Base-by-base conservation (phyloP, 2,329 filamentous ascomycete species). In the Botrytis porri region DNA sequence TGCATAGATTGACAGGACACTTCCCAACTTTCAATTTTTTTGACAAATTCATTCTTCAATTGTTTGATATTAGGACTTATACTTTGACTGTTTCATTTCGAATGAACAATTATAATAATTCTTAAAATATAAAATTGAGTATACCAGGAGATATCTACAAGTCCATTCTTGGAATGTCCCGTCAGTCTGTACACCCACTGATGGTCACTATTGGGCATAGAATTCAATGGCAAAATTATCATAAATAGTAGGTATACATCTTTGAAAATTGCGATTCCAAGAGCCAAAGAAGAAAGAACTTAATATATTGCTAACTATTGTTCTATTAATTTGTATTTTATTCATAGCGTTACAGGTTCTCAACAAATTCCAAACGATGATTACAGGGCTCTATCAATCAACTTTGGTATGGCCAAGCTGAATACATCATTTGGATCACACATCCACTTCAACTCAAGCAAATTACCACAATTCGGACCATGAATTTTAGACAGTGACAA, bases 391-490 rank as follows among this genome's bases (percentile, higher is more conserved):
- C 9, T 66, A 29, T 59, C 61, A 22, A 66, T 66, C 48, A 66
- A 18, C n/a, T 71, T 41, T 37, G 76, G 78, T 89, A 76, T 62
- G 29, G 75, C 74, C 32, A 77, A 48, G 51, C 78, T 81, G 73
- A 84, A 84, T 2, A 82, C 77, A 73, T 83, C 82, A 6, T 79
- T 72, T 0, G 81, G 80, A 60, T 84, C 82, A 64, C 81, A 81
- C 61, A 80, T 77, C 71, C 76, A 77, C 75, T 84, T 82, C 60
- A 82, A 71, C 73, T 60, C 73, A 22, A 75, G 35, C 3, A 77
- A 59, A 16, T 72, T 71, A 37, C 70, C 43, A 57, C 79, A 77
- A 25, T 82, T 77, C 7, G 75, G 51, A 1, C 81, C 81, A 67
- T 80, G 83, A 6, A 81, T 80, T 22, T 75, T 77, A 43, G 74